phyloP scores from a whole-genome alignment of 2,329 filamentous ascomycete species.

The Fusarium albosuccineum region DNA sequence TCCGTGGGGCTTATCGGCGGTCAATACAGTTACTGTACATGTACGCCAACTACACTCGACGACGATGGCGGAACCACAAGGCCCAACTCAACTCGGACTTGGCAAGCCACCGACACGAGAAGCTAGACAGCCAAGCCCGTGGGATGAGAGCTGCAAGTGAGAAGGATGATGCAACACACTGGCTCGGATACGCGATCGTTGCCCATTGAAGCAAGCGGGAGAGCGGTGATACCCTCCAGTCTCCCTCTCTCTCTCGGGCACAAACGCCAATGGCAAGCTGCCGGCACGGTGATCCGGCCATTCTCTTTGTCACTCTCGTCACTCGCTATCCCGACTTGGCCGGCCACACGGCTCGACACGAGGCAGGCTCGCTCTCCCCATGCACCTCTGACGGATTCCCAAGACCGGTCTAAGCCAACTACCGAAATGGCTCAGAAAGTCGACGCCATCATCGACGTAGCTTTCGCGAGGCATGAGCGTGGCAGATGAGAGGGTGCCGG shows the following conservation, averaged over 20 bases:
- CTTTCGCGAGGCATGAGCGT: background rate
- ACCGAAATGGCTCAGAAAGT: conserved; percentile 10
- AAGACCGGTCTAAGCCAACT: background rate
- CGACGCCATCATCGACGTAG: conserved; percentile 16
- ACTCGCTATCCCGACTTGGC: conserved; percentile 7
- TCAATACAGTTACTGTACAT: background rate
- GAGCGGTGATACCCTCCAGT: background rate
- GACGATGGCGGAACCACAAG: too few relatives aligned
- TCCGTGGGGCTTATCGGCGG: conserved; percentile 8
- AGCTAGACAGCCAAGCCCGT: background rate
- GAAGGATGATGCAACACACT: conserved; percentile 23
- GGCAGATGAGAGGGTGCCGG: conserved; percentile 4
- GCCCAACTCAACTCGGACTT: background rate
- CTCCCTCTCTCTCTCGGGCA: background rate
- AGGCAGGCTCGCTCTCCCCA: background rate
- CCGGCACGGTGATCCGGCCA: background rate
- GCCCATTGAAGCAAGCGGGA: background rate
- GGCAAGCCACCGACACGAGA: background rate
- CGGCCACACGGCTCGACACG: conserved; percentile 9
- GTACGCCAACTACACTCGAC: too few relatives aligned
- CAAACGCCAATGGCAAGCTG: conserved; percentile 26
- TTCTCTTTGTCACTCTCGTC: background rate
- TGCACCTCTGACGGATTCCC: background rate
- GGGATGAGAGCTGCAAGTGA: background rate
- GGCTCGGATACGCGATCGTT: conserved; percentile 12